These are phyloP conservation scores for Panaeolus papilionaceus DNA, from an alignment of 768 basidiomycete genomes.

Conservation along the genomic window DNA sequence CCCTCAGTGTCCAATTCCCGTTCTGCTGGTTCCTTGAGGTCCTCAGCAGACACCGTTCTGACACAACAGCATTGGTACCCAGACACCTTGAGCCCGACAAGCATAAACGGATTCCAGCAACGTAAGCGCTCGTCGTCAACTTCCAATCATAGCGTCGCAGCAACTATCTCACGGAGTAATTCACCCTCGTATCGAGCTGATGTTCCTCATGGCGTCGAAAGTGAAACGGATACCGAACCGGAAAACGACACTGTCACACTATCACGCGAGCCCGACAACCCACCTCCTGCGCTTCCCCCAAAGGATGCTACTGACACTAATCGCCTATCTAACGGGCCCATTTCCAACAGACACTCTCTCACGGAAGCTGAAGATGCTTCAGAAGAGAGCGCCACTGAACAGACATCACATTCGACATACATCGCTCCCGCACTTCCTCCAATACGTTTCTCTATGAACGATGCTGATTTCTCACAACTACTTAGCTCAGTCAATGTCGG, in stretches of 20 bases:
- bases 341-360: slow-evolving; percentile 26
- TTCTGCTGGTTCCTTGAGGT: background rate
- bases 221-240: slow-evolving; percentile 74
- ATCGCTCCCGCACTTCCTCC: slow-evolving; percentile 90
- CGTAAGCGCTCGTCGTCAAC: slow-evolving; percentile 36
- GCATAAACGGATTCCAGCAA: slow-evolving; percentile 32
- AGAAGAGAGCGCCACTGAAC: slow-evolving; percentile 55
- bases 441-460: slow-evolving; percentile 88
- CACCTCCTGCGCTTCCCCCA: slow-evolving; percentile 51
- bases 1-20: background rate
- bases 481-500: slow-evolving; percentile 53
- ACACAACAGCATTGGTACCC: slow-evolving; percentile 12
- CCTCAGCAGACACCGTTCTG: background rate
- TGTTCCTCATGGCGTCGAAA: slow-evolving; percentile 76
- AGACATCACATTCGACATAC: slow-evolving; percentile 73
- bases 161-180: slow-evolving; percentile 50
- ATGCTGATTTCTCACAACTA: slow-evolving; percentile 81
- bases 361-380: slow-evolving; percentile 59
- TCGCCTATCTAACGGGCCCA: slow-evolving; percentile 15
- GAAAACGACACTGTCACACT: slow-evolving; percentile 50
- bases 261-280: slow-evolving; percentile 22
- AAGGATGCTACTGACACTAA: slow-evolving; percentile 40
- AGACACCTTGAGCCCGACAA: slow-evolving; percentile 33
- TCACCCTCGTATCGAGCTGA: slow-evolving; percentile 71
- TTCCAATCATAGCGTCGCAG: slow-evolving; percentile 39